Percentiles rank a stretch among this genome's conserved stretches.
Evolutionary conservation across 2,329 filamentous ascomycete genomes (phyloP).

Genomic region (Apiospora saccharicola): DNA sequence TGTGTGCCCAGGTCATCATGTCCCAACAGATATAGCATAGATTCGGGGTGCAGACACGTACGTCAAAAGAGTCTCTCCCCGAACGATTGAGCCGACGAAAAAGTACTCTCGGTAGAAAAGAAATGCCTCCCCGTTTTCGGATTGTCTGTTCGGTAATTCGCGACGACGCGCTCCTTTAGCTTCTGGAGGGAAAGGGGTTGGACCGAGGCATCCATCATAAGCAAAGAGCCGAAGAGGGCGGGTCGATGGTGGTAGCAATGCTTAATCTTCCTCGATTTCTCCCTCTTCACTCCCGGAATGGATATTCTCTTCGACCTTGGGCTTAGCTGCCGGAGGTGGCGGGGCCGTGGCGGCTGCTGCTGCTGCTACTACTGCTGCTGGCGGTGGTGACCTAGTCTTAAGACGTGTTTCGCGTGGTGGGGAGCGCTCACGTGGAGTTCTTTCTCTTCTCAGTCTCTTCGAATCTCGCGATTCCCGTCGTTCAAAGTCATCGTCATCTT

Average conservation of each 20-base stretch:
- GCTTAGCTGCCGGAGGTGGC: slow-evolving; percentile 43
- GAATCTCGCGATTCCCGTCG: slow-evolving; percentile 70
- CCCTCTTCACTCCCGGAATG: slow-evolving; percentile 95
- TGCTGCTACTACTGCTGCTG: slow-evolving; percentile 32
- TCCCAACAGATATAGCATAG: slow-evolving; percentile 20
- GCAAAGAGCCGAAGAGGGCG: not conserved
- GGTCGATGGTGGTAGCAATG: not conserved
- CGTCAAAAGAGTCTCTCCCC: slow-evolving; percentile 24
- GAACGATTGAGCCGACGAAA: not conserved
- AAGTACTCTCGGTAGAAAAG: not conserved
- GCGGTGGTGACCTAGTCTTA: slow-evolving; percentile 64
- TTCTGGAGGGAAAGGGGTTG: not conserved
- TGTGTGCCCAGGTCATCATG: slow-evolving; percentile 22
- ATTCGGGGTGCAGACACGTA: slow-evolving; percentile 23
- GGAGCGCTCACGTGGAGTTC: slow-evolving; percentile 66
- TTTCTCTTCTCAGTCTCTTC: slow-evolving; percentile 70
- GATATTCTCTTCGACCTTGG: slow-evolving; percentile 66
- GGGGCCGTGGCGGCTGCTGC: slow-evolving; percentile 36
- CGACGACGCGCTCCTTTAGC: not conserved
- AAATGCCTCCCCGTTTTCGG: not conserved
- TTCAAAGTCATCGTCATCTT: slow-evolving; percentile 76
- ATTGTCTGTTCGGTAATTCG: not conserved
- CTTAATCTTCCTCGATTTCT: slow-evolving; percentile 87
- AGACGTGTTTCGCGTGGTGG: slow-evolving; percentile 63
- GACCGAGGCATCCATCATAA: not conserved